A percentile compares a stretch with the other conserved stretches of the same genome.
These are phyloP conservation scores for Yarrowia divulgata DNA, from an alignment of 805 yeast species.

Conservation along the genomic window DNA sequence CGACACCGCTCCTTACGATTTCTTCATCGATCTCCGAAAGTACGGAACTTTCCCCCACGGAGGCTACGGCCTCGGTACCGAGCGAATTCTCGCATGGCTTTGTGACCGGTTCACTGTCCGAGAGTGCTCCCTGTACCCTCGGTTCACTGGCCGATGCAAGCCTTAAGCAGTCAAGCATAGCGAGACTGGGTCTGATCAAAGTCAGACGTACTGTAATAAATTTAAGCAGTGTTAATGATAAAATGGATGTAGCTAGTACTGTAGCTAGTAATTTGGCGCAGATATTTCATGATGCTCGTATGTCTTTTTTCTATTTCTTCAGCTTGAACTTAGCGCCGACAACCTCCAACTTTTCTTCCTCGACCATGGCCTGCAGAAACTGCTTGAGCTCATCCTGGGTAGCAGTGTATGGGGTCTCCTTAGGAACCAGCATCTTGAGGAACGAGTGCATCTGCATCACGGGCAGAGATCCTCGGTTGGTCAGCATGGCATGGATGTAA, in stretches of 20 bases:
- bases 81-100: constrained; percentile 97
- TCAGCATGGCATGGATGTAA: constrained; percentile 62
- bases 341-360: constrained; percentile 54
- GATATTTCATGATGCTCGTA: not conserved
- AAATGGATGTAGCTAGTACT: not conserved
- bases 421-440: constrained; percentile 63
- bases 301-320: constrained; percentile 40
- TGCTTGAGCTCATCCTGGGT: constrained; percentile 55
- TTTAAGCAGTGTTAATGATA: not conserved
- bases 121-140: constrained; percentile 96
- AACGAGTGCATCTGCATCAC: constrained; percentile 61
- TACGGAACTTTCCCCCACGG: constrained; percentile 99
- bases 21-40: constrained; percentile 95
- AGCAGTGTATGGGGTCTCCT: constrained; percentile 55
- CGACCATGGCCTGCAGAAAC: constrained; percentile 55
- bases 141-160: constrained; percentile 97
- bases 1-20: constrained; percentile 83
- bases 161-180: constrained; percentile 59
- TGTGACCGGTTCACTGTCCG: constrained; percentile 98
- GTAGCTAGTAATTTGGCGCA: no score
- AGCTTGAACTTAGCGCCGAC: constrained; percentile 53
- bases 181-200: not conserved
- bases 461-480: constrained; percentile 61
- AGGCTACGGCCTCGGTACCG: constrained; percentile 98
- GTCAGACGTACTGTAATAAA: not conserved